These are phyloP conservation scores for Zychaea mexicana DNA, from an alignment of 371 early-diverging fungal species.

Conservation along the genomic window DNA sequence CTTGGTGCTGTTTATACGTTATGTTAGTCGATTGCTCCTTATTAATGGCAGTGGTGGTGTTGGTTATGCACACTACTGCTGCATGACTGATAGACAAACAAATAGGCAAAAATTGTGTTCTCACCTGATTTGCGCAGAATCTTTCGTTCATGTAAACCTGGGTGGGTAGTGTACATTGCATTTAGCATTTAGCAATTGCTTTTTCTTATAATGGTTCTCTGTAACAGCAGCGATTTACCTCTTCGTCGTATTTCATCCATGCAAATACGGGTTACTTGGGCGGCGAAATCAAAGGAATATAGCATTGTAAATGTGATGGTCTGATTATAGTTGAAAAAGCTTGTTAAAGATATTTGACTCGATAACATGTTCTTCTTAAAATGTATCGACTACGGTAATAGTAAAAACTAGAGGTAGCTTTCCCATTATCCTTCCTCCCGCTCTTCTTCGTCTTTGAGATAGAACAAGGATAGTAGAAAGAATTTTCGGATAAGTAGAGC, in stretches of 20 bases:
- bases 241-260: constrained; percentile 44
- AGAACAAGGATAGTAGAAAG: background rate
- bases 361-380: no score
- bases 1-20: constrained; percentile 33
- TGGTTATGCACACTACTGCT: background rate
- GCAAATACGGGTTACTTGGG: constrained; percentile 38
- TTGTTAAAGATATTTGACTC: no score
- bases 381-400: no score
- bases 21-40: background rate
- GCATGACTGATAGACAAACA: background rate
- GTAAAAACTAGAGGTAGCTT: no score
- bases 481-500: background rate
- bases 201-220: no score
- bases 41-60: no score
- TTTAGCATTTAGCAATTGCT: no score
- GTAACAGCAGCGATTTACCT: constrained; percentile 28
- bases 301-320: no score
- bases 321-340: no score
- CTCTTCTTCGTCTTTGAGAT: no score
- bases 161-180: no score
- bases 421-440: no score
- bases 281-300: constrained; percentile 45
- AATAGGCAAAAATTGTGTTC: constrained; percentile 4
- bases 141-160: constrained; percentile 48
- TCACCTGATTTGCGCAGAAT: constrained; percentile 48